Conservation (phyloP, 306 rosid genomes). For the Prunus kanzakura region DNA sequence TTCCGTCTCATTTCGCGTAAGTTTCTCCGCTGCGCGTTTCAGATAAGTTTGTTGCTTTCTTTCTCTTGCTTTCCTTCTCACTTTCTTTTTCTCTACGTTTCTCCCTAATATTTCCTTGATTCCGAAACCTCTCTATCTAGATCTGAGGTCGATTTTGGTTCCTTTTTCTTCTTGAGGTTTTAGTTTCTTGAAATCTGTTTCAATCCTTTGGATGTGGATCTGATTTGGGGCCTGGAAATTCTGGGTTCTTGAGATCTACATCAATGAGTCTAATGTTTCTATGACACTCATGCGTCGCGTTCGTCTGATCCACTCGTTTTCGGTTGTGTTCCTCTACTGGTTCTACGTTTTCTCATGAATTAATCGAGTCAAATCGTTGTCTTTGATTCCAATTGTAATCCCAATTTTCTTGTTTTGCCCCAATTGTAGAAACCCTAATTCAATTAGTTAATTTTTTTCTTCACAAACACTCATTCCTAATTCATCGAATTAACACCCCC, state of each 20-base stretch:
- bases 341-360: constrained; percentile 72
- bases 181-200: neutral
- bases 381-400: neutral
- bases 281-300: constrained; percentile 50
- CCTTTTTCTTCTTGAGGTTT: neutral
- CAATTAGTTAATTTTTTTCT: neutral
- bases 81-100: neutral
- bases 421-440: constrained; percentile 10
- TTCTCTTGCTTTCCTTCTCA: neutral
- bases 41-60: neutral
- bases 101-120: too few relatives aligned
- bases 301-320: constrained; percentile 54
- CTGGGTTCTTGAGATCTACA: constrained; percentile 8
- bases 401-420: neutral
- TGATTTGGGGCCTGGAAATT: neutral
- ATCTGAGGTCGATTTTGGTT: neutral
- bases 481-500: neutral
- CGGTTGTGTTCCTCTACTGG: constrained; percentile 65
- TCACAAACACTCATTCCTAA: neutral
- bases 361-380: constrained; percentile 9
- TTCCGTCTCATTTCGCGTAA: constrained; percentile 3
- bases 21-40: neutral
- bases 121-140: neutral
- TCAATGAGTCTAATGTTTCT: constrained; percentile 41
- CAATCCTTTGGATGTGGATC: neutral